A percentile compares a stretch with the other conserved stretches of the same genome.
These are phyloP conservation scores for Herpetomonas tarakana DNA, from an alignment of 208 protist species.

Conservation along the genomic window DNA sequence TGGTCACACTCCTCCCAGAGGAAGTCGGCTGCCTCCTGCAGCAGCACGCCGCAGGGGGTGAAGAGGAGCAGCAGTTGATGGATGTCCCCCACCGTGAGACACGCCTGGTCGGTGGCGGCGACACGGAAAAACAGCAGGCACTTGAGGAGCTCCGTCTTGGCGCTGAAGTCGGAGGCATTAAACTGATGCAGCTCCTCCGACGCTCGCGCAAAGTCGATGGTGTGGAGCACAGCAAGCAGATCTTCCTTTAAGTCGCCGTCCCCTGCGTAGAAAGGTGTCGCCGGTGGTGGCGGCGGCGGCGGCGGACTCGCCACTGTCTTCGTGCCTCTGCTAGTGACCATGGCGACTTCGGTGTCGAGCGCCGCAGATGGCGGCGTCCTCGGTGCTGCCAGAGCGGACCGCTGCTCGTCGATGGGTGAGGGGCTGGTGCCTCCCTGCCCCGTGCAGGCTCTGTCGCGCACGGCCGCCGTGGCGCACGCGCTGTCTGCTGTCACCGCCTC, in stretches of 20 bases:
- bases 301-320: background rate
- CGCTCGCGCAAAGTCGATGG: slow-evolving; percentile 22
- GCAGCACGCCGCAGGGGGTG: slow-evolving; percentile 47
- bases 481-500: too few relatives aligned
- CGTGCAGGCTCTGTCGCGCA: background rate
- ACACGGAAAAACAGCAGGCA: slow-evolving; percentile 37
- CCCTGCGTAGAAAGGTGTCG: too few relatives aligned
- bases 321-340: background rate
- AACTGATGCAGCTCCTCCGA: slow-evolving; percentile 3
- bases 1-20: slow-evolving; percentile 62
- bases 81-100: slow-evolving; percentile 43
- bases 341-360: background rate
- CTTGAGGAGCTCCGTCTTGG: slow-evolving; percentile 3
- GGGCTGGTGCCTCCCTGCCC: background rate
- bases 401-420: background rate
- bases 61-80: slow-evolving; percentile 58
- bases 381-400: background rate
- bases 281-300: too few relatives aligned
- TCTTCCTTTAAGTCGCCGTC: slow-evolving; percentile 1
- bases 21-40: slow-evolving; percentile 65
- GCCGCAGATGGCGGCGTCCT: too few relatives aligned
- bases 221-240: slow-evolving; percentile 14
- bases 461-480: background rate
- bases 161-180: slow-evolving; percentile 1
- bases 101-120: slow-evolving; percentile 37